Base-by-base conservation (phyloP, 2,329 filamentous ascomycete genomes). In the Pseudohalonectria lignicola region DNA sequence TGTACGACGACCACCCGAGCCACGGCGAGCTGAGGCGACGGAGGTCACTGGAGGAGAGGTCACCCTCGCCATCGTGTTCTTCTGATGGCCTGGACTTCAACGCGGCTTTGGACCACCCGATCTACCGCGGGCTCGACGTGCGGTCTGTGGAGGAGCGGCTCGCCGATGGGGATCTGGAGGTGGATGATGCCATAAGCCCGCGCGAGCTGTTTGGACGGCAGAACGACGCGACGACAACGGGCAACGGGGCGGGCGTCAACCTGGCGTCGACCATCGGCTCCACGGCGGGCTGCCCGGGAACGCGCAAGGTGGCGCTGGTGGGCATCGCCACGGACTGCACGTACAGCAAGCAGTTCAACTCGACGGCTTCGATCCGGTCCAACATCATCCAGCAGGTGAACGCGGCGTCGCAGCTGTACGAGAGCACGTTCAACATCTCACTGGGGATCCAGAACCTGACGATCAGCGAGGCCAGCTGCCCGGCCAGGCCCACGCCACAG, bases 241-340 rank as follows among this genome's bases (percentile, higher is more conserved):
- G 86, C 42, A 88, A 87, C 52, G 78, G 82, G 37, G 85, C 80
- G 17, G 82, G 82, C 46, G 78, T 88, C 43, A 92, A 95, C 53
- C 64, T 96, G 19, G 67, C 73, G 25, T 71, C 65, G 25, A 86
- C 76, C 19, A 94, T 98, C 53, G 92, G 92, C 34, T 81, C 75
- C 42, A 83, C 82, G 0, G 55, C 63, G n/a, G 92, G 92, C 37
- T 98, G 92, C 55, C 90, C 90, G 5, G 79, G 71, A 1, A 90
- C 86, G n/a, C 78, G 87, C 47, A 93, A 84, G 59, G 86, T 98
- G 15, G 92, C 92, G 1, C 69, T 96, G 30, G 76, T 98, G 18
- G 92, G 92, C 20, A 78, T 96, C 28, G 92, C 87, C 8, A 92
- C 87, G 0, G 92, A 98, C 58, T 98, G 92, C 65, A 84, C 77